Conservation (phyloP, 2,329 filamentous ascomycete species). For the Aspergillus caelatus region DNA sequence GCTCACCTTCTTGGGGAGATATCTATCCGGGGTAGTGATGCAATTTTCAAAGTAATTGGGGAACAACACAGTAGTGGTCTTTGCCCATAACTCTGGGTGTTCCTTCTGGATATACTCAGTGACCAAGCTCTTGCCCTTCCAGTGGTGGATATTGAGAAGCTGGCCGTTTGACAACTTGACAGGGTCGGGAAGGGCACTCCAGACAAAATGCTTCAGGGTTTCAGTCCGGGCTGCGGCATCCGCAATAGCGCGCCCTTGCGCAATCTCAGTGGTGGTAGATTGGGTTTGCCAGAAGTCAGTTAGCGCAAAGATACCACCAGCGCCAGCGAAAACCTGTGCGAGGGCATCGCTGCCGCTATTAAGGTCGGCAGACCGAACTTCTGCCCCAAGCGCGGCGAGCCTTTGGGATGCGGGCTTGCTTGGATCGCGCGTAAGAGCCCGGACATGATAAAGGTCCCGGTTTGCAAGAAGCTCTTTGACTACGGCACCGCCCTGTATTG, state of each 20-base stretch:
- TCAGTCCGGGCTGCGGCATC: neutral
- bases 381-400: neutral
- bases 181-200: neutral
- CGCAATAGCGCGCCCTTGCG: neutral
- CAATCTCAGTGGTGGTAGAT: neutral
- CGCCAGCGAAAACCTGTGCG: neutral
- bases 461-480: neutral
- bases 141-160: conserved; percentile 14
- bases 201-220: neutral
- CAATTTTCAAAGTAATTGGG: neutral
- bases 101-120: conserved; percentile 13
- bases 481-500: neutral
- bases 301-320: neutral
- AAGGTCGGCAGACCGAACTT: neutral
- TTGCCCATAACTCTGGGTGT: conserved; percentile 10
- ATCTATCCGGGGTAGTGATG: neutral
- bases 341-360: neutral
- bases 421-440: neutral
- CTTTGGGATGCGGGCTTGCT: neutral
- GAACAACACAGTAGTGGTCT: conserved; percentile 15
- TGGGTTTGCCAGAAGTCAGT: neutral
- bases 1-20: neutral
- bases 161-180: neutral
- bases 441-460: neutral
- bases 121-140: conserved; percentile 16